Conservation (phyloP, 257 asterid genomes). For the Nyctanthes arbortristis region DNA sequence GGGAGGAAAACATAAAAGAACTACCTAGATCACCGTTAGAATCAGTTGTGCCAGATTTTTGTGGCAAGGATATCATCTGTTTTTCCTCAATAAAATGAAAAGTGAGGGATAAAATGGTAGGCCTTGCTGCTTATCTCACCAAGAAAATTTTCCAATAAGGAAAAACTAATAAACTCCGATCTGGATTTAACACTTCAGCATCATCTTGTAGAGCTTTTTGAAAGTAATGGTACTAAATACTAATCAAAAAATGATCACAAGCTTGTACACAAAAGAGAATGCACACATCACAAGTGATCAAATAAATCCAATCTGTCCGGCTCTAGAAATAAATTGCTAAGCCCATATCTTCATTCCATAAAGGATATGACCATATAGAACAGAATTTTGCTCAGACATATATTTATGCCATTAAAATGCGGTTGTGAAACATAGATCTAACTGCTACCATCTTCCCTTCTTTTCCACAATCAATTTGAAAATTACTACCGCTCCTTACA, state of each 20-base stretch:
- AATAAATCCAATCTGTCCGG: neutral
- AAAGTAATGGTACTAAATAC: neutral
- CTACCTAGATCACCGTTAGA: neutral
- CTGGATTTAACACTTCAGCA: neutral
- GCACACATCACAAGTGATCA: neutral
- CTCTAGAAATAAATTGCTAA: neutral
- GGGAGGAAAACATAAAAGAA: neutral
- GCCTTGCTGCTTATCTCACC: neutral
- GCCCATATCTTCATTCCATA: neutral
- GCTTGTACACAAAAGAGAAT: neutral
- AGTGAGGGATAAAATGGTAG: too few species aligned
- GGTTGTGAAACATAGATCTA: neutral
- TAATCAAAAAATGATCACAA: neutral
- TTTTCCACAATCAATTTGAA: neutral
- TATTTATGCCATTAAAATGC: neutral
- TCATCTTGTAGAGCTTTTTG: neutral
- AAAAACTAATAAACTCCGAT: neutral
- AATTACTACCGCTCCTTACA: neutral
- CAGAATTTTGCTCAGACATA: neutral
- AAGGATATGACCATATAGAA: neutral
- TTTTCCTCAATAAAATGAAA: neutral
- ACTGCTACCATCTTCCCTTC: neutral
- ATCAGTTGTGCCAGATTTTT: constrained; percentile 1
- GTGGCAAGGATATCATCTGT: constrained; percentile 11
- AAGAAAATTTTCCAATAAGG: neutral